phyloP scores from a whole-genome alignment of 495 filamentous ascomycete species.

The Penicillium herquei region DNA sequence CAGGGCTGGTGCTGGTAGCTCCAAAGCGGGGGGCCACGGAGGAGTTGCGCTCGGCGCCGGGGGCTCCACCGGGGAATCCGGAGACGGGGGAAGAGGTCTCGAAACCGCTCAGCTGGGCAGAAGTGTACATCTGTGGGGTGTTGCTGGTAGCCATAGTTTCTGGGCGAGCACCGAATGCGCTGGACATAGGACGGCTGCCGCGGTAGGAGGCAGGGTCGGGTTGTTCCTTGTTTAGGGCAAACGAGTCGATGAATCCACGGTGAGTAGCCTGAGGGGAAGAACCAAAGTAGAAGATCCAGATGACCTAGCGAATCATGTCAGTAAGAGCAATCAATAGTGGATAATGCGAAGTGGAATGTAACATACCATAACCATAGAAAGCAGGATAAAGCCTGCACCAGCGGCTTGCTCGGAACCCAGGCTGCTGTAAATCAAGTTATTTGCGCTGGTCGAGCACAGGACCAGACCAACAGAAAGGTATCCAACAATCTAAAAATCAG shows the following conservation, averaged over 20 bases:
- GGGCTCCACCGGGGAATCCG: slow-evolving; percentile 64
- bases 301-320: slow-evolving; percentile 58
- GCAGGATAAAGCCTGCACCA: slow-evolving; percentile 90
- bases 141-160: slow-evolving; percentile 74
- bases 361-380: slow-evolving; percentile 90
- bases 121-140: slow-evolving; percentile 95
- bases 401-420: slow-evolving; percentile 76
- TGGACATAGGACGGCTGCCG: slow-evolving; percentile 53
- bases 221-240: slow-evolving; percentile 86
- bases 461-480: slow-evolving; percentile 81
- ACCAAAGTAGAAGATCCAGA: slow-evolving; percentile 99
- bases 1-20: slow-evolving; percentile 31
- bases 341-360: background rate
- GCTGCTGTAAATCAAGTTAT: slow-evolving; percentile 71
- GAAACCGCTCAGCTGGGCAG: slow-evolving; percentile 88
- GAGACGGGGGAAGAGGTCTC: slow-evolving; percentile 94
- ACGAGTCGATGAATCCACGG: slow-evolving; percentile 91
- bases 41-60: slow-evolving; percentile 57
- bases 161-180: slow-evolving; percentile 58
- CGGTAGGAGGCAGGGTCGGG: slow-evolving; percentile 58
- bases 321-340: background rate
- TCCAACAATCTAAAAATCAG: slow-evolving; percentile 64
- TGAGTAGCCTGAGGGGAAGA: slow-evolving; percentile 85
- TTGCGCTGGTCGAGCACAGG: slow-evolving; percentile 78
- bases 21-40: slow-evolving; percentile 56